Percentiles rank a stretch among this genome's conserved stretches.
These are phyloP conservation scores for Dianthus caryophyllus DNA, from an alignment of 148 eudicot genomes.

Conservation along the genomic window DNA sequence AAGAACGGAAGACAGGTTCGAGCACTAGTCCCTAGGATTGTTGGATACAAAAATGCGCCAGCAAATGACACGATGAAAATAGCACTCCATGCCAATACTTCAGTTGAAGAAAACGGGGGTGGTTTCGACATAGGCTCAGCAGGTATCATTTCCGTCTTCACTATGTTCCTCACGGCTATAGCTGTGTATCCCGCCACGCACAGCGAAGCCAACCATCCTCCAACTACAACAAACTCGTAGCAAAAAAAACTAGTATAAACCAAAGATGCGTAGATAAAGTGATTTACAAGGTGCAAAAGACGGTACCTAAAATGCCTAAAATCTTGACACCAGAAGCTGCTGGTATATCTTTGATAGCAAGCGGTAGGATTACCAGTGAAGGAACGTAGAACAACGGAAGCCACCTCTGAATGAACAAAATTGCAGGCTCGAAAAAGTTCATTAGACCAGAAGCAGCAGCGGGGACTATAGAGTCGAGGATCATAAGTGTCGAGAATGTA, in stretches of 20 bases:
- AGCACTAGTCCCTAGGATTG: slow-evolving; percentile 69
- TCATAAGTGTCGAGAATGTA: slow-evolving; percentile 58
- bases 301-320: slow-evolving; percentile 66
- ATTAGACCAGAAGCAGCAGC: slow-evolving; percentile 58
- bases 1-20: slow-evolving; percentile 92
- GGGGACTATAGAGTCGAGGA: slow-evolving; percentile 66
- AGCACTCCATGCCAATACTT: slow-evolving; percentile 67
- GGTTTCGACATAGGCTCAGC: slow-evolving; percentile 98
- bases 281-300: neutral
- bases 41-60: slow-evolving; percentile 54
- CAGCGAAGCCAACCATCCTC: slow-evolving; percentile 96
- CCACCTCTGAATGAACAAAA: slow-evolving; percentile 95
- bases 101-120: slow-evolving; percentile 68
- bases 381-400: slow-evolving; percentile 97
- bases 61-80: slow-evolving; percentile 64
- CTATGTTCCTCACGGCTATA: slow-evolving; percentile 77
- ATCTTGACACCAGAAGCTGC: slow-evolving; percentile 88
- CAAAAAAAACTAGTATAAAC: neutral
- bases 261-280: neutral
- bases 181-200: slow-evolving; percentile 88
- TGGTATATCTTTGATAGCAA: slow-evolving; percentile 87
- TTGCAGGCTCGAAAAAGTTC: slow-evolving; percentile 92
- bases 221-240: slow-evolving; percentile 47
- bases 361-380: slow-evolving; percentile 83
- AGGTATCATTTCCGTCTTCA: slow-evolving; percentile 80